Evolutionary conservation across 1,284 basidiomycete genomes (phyloP).

Genomic region (Moesziomyces sp.): DNA sequence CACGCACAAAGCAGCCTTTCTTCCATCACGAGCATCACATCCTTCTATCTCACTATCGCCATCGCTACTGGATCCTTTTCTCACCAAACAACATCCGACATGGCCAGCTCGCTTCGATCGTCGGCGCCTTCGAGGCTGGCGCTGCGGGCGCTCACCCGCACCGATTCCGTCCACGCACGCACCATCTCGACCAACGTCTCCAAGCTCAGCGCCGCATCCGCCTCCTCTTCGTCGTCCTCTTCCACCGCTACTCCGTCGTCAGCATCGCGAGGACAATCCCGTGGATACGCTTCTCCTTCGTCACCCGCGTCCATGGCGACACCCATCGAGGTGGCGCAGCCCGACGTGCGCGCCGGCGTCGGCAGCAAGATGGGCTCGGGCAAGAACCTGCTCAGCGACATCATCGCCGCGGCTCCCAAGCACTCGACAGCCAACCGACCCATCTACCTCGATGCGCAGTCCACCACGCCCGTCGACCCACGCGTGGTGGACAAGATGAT

Average conservation of each 20-base stretch:
- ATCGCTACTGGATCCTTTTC: too few species aligned
- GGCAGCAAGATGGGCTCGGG: slow-evolving; percentile 52
- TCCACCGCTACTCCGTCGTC: background rate
- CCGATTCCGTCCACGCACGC: slow-evolving; percentile 12
- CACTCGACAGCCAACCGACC: slow-evolving; percentile 56
- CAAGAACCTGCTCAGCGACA: slow-evolving; percentile 45
- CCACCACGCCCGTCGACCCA: slow-evolving; percentile 97
- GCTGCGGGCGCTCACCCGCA: slow-evolving; percentile 31
- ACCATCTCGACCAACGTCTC: slow-evolving; percentile 18
- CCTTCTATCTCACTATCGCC: background rate
- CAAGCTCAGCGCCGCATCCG: slow-evolving; percentile 12
- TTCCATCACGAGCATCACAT: too few species aligned
- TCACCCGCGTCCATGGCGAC: slow-evolving; percentile 58
- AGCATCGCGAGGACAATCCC: slow-evolving; percentile 11
- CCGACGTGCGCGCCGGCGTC: slow-evolving; percentile 45
- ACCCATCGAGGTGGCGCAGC: slow-evolving; percentile 56
- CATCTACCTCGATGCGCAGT: slow-evolving; percentile 67
- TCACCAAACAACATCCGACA: background rate
- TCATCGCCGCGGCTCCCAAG: slow-evolving; percentile 39
- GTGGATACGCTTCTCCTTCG: slow-evolving; percentile 53
- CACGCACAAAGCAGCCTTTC: too few species aligned
- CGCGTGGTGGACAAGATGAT: slow-evolving; percentile 97
- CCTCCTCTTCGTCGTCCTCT: slow-evolving; percentile 13
- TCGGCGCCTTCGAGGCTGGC: slow-evolving; percentile 36
- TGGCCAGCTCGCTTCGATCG: slow-evolving; percentile 37